Evolutionary conservation across 2,329 filamentous ascomycete species (phyloP).

Genomic region (Alternaria rosae): DNA sequence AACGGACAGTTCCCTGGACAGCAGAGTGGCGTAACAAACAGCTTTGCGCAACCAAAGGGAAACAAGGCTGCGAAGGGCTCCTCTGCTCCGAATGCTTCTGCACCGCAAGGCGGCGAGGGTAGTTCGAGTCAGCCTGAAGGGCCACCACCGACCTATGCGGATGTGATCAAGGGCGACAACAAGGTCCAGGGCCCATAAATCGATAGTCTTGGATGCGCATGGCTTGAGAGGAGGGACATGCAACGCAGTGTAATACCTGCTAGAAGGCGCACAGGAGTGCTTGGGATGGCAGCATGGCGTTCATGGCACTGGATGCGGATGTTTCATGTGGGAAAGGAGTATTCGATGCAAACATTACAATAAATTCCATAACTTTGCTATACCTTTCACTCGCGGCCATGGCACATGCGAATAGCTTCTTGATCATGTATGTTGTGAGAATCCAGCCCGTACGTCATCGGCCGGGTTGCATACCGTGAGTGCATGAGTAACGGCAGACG

Average conservation of each 20-base stretch:
- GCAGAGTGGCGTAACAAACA: conserved; percentile 44
- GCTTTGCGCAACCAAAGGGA: conserved; percentile 39
- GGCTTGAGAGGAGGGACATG: background rate
- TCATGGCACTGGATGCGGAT: background rate
- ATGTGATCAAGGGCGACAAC: conserved; percentile 87
- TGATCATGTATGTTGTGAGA: background rate
- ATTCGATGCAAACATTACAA: background rate
- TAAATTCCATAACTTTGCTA: background rate
- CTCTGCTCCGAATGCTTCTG: conserved; percentile 16
- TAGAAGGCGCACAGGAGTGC: background rate
- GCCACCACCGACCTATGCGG: conserved; percentile 83
- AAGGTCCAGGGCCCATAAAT: conserved; percentile 72
- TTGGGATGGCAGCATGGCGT: background rate
- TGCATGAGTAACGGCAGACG: background rate
- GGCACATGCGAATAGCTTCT: background rate
- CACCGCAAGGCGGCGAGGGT: conserved; percentile 32
- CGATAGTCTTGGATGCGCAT: background rate
- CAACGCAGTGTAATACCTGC: background rate
- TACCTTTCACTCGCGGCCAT: background rate
- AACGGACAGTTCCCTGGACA: conserved; percentile 54
- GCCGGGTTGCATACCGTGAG: background rate
- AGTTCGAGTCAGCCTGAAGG: conserved; percentile 51
- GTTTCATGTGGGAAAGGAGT: background rate
- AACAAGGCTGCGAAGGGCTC: conserved; percentile 22
- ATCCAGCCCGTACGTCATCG: background rate